Conservation (phyloP, 768 basidiomycete species). For the Sporobolomyces phaffii region DNA sequence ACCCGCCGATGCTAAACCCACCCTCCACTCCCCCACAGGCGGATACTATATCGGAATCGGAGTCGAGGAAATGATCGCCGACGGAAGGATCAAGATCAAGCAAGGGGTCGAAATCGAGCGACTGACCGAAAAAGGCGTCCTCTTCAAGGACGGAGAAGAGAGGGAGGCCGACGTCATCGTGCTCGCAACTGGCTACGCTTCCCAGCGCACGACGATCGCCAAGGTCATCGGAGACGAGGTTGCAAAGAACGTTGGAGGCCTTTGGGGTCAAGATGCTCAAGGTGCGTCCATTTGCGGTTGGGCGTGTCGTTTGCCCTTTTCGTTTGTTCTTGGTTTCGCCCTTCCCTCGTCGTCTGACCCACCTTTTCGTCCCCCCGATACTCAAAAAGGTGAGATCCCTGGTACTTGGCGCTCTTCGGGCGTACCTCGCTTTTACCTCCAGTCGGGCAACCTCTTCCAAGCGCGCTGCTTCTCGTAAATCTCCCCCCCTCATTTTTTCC, state of each 20-base stretch:
- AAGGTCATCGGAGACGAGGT: conserved; percentile 44
- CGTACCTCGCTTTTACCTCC: conserved; percentile 24
- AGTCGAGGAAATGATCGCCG: conserved; percentile 53
- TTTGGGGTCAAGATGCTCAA: conserved; percentile 46
- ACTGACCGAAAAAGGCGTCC: conserved; percentile 51
- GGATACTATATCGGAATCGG: conserved; percentile 43
- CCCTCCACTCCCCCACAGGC: conserved; percentile 5
- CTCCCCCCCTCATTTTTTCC: not conserved
- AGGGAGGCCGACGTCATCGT: conserved; percentile 56
- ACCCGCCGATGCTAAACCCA: not conserved
- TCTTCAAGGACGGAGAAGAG: conserved; percentile 48
- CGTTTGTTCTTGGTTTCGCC: too few species aligned
- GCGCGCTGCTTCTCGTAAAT: conserved; percentile 37
- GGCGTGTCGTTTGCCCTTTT: not conserved
- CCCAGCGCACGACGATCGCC: conserved; percentile 43
- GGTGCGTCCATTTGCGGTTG: conserved; percentile 18
- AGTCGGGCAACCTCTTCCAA: conserved; percentile 41
- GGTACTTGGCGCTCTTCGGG: conserved; percentile 30
- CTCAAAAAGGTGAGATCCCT: not conserved
- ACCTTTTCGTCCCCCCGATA: too few species aligned
- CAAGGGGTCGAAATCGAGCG: conserved; percentile 54
- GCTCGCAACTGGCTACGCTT: conserved; percentile 56
- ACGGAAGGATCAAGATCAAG: conserved; percentile 67
- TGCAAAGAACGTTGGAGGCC: conserved; percentile 42
- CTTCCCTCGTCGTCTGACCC: too few species aligned